These are phyloP conservation scores for Auricularia cornea DNA, from an alignment of 768 basidiomycete species.

Conservation along the genomic window DNA sequence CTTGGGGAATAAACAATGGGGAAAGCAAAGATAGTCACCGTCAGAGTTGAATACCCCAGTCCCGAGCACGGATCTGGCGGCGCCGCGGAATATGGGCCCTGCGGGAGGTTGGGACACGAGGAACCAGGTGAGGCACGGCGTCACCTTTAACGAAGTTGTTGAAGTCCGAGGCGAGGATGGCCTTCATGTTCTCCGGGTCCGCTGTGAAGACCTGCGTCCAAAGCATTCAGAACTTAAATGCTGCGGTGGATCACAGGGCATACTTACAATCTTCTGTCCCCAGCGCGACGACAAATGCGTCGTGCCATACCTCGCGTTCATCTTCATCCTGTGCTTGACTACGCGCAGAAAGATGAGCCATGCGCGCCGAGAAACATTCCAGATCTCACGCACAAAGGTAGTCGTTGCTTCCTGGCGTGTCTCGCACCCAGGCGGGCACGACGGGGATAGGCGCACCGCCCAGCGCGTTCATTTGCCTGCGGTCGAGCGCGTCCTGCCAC, in stretches of 20 bases:
- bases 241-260: background rate
- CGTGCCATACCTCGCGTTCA: background rate
- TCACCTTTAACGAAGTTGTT: constrained; percentile 36
- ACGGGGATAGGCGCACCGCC: background rate
- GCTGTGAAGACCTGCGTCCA: background rate
- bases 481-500: background rate
- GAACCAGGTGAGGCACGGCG: background rate
- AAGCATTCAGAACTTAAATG: background rate
- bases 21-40: background rate
- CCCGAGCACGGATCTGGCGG: constrained; percentile 32
- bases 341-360: background rate
- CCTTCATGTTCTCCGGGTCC: constrained; percentile 16
- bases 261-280: background rate
- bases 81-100: constrained; percentile 27
- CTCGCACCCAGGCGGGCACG: background rate
- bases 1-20: too few relatives aligned
- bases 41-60: constrained; percentile 51
- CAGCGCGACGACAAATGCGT: background rate
- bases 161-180: constrained; percentile 37
- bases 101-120: background rate
- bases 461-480: background rate
- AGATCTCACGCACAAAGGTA: background rate
- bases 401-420: background rate
- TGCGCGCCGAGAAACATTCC: background rate
- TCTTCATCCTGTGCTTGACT: background rate